phyloP scores from a whole-genome alignment of 495 filamentous ascomycete genomes.

The Elasticomyces elasticus region DNA sequence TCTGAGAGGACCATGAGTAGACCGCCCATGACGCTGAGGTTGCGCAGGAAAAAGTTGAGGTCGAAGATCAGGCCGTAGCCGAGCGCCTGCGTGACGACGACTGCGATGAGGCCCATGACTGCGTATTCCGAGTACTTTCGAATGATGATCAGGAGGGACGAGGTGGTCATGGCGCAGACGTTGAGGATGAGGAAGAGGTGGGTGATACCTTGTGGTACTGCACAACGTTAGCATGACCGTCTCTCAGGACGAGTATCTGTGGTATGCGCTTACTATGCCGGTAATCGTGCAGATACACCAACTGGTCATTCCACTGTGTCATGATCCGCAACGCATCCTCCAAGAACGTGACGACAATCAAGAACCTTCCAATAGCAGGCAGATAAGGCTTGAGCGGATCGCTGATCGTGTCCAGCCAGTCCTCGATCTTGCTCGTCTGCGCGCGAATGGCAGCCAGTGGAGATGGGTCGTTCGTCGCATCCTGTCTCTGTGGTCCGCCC shows the following conservation, averaged over 20 bases:
- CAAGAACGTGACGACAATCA: slow-evolving; percentile 97
- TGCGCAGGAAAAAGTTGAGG: slow-evolving; percentile 98
- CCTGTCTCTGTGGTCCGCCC: slow-evolving; percentile 43
- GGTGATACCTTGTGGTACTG: slow-evolving; percentile 82
- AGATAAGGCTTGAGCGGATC: slow-evolving; percentile 94
- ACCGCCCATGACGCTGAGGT: slow-evolving; percentile 91
- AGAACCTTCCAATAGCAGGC: slow-evolving; percentile 87
- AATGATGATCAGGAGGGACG: slow-evolving; percentile 75
- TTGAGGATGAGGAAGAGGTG: slow-evolving; percentile 90
- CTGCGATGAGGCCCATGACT: slow-evolving; percentile 76
- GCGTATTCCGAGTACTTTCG: slow-evolving; percentile 88
- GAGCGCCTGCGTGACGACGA: slow-evolving; percentile 91
- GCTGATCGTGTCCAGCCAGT: slow-evolving; percentile 76
- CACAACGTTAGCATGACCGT: neutral
- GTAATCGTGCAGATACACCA: slow-evolving; percentile 85
- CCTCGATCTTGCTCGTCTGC: slow-evolving; percentile 97
- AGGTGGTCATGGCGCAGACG: slow-evolving; percentile 77
- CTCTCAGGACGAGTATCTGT: no score
- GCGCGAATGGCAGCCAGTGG: slow-evolving; percentile 84
- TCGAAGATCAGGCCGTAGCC: slow-evolving; percentile 98
- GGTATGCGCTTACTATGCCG: slow-evolving; percentile 62
- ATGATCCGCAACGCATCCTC: slow-evolving; percentile 93
- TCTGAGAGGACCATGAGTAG: slow-evolving; percentile 96
- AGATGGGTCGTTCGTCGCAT: slow-evolving; percentile 62
- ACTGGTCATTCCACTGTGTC: slow-evolving; percentile 96